A percentile compares a stretch with the other conserved stretches of the same genome.
These are phyloP conservation scores for Teratosphaeria viscida DNA, from an alignment of 2,329 filamentous ascomycete species.

Conservation along the genomic window DNA sequence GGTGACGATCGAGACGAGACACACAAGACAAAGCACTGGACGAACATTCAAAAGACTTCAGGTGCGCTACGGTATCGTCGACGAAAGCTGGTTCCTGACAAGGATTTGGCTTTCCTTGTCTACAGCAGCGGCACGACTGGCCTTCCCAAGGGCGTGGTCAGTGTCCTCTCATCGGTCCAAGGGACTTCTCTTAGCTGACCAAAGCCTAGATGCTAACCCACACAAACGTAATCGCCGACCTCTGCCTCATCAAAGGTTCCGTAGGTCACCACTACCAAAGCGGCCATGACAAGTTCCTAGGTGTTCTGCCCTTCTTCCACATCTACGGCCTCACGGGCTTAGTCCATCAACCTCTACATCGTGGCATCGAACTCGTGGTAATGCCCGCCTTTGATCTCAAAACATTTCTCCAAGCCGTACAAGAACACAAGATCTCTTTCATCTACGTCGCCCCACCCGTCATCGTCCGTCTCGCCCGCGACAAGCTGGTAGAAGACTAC, in stretches of 20 bases:
- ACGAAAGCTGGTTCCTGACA: conserved; percentile 53
- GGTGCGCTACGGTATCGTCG: conserved; percentile 48
- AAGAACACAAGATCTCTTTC: conserved; percentile 65
- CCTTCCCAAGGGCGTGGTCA: conserved; percentile 67
- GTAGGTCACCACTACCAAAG: conserved; percentile 32
- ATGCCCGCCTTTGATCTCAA: conserved; percentile 75
- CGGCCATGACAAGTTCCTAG: conserved; percentile 47
- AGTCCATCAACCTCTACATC: conserved; percentile 56
- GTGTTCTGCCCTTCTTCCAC: conserved; percentile 81
- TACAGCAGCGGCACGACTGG: conserved; percentile 89
- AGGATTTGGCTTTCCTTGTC: conserved; percentile 72
- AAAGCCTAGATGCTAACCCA: conserved; percentile 61
- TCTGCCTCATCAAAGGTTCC: conserved; percentile 44
- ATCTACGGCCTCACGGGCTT: conserved; percentile 73
- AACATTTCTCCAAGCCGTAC: conserved; percentile 63
- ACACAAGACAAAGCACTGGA: conserved; percentile 59
- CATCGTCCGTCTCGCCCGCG: conserved; percentile 67
- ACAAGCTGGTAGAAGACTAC: conserved; percentile 66
- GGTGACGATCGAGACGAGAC: conserved; percentile 56
- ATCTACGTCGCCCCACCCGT: conserved; percentile 77
- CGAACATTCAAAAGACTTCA: conserved; percentile 55
- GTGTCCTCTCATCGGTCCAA: conserved; percentile 47
- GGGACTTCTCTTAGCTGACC: conserved; percentile 54
- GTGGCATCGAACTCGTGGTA: conserved; percentile 56
- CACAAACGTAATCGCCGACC: conserved; percentile 69